These are phyloP conservation scores for Nematodospora anomalae DNA, from an alignment of 1,139 yeast genomes.

Conservation along the genomic window DNA sequence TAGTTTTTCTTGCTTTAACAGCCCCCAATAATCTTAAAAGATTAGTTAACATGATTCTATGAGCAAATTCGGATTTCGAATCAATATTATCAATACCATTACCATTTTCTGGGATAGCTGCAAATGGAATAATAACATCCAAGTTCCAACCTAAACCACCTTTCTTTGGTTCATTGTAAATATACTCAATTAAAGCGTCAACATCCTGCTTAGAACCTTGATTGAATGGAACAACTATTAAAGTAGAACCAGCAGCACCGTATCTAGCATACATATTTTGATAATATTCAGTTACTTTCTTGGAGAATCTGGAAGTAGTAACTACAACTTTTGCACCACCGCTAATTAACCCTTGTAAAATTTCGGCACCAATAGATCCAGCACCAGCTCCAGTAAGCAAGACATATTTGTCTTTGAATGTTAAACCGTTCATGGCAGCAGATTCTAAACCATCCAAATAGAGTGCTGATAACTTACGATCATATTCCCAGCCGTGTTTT, in stretches of 20 bases:
- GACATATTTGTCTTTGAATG: constrained; percentile 86
- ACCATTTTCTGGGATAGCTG: constrained; percentile 98
- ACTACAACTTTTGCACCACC: constrained; percentile 99
- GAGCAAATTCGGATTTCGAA: constrained; percentile 95
- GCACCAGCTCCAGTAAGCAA: constrained; percentile 98
- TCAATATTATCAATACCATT: constrained; percentile 91
- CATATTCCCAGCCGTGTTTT: constrained; percentile 82
- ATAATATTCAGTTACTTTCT: constrained; percentile 91
- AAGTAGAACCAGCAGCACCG: constrained; percentile 89
- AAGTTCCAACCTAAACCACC: constrained; percentile 98
- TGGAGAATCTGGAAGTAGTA: constrained; percentile 93
- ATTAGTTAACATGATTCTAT: constrained; percentile 97
- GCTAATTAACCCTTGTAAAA: constrained; percentile 87
- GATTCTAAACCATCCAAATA: constrained; percentile 89
- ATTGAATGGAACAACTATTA: constrained; percentile 96
- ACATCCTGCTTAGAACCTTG: constrained; percentile 97
- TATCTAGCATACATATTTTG: constrained; percentile 89
- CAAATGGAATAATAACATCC: constrained; percentile 94
- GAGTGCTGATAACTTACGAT: constrained; percentile 69
- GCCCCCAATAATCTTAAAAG: constrained; percentile 88
- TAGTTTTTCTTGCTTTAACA: constrained; percentile 79
- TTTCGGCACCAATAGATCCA: constrained; percentile 97
- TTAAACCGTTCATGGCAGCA: constrained; percentile 90
- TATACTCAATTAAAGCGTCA: constrained; percentile 78
- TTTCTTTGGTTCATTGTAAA: constrained; percentile 76